A percentile compares a stretch with the other conserved stretches of the same genome.
These are phyloP conservation scores for Lentinula novae-zelandiae DNA, from an alignment of 1,284 basidiomycete genomes.

Conservation along the genomic window DNA sequence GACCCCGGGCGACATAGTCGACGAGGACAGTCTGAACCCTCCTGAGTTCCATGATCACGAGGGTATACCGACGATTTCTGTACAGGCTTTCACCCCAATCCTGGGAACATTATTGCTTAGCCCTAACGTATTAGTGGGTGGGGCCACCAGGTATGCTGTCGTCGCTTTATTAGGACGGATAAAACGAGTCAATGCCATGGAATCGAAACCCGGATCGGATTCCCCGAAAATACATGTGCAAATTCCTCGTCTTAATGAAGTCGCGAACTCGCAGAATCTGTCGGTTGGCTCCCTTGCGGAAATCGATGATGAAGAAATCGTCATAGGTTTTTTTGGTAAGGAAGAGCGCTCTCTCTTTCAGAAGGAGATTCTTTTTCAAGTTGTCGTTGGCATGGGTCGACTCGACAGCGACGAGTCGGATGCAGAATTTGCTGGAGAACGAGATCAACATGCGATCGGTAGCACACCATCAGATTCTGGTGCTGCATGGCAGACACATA, in stretches of 20 bases:
- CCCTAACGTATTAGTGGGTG: slow-evolving; percentile 71
- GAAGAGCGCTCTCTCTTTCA: slow-evolving; percentile 65
- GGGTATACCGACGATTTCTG: slow-evolving; percentile 53
- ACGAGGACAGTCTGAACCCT: slow-evolving; percentile 31
- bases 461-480: slow-evolving; percentile 8
- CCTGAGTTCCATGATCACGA: slow-evolving; percentile 17
- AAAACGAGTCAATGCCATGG: slow-evolving; percentile 21
- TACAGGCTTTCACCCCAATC: slow-evolving; percentile 88
- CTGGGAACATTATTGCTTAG: slow-evolving; percentile 87
- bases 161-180: slow-evolving; percentile 75
- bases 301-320: slow-evolving; percentile 26
- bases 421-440: slow-evolving; percentile 19
- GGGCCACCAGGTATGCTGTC: slow-evolving; percentile 72
- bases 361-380: slow-evolving; percentile 76
- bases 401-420: slow-evolving; percentile 42
- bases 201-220: slow-evolving; percentile 10
- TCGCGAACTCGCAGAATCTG: background rate
- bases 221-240: slow-evolving; percentile 6
- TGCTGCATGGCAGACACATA: background rate
- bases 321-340: slow-evolving; percentile 47
- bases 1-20: slow-evolving; percentile 44
- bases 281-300: slow-evolving; percentile 9
- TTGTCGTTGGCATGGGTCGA: slow-evolving; percentile 85
- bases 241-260: background rate
- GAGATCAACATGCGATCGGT: background rate